Evolutionary conservation across 2,329 filamentous ascomycete genomes (phyloP).

Genomic region (Sclerotinia glacialis): DNA sequence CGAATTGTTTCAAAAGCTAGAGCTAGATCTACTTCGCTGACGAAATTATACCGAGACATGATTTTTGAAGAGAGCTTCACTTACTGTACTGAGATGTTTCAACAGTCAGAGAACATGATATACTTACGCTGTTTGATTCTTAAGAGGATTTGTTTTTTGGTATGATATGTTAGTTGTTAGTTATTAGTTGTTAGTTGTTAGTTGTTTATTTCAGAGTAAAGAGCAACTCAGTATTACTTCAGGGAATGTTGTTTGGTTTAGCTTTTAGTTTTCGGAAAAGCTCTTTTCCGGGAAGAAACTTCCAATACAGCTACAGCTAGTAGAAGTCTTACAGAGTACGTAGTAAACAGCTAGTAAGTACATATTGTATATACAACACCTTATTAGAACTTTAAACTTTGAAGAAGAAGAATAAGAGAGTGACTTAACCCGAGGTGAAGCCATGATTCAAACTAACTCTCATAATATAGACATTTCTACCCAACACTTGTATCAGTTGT

Average conservation of each 20-base stretch:
- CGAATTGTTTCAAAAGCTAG: slow-evolving; percentile 18
- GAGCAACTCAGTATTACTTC: not conserved
- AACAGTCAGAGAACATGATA: not conserved
- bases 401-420: not conserved
- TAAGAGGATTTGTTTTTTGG: not conserved
- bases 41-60: slow-evolving; percentile 7
- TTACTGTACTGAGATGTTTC: not conserved
- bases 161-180: not conserved
- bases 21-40: not conserved
- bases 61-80: not conserved
- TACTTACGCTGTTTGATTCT: not conserved
- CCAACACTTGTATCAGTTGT: not conserved
- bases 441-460: not conserved
- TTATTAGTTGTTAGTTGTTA: not conserved
- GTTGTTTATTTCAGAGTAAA: no score
- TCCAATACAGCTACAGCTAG: not conserved
- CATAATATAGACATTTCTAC: no score
- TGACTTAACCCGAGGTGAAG: not conserved
- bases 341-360: no score
- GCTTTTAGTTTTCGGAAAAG: not conserved
- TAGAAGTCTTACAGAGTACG: not conserved
- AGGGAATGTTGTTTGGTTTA: not conserved
- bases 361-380: no score
- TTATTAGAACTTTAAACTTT: not conserved
- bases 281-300: not conserved